A percentile compares a stretch with the other conserved stretches of the same genome.
Conservation (phyloP, 2,329 filamentous ascomycete genomes). For the Drechslera avenae region DNA sequence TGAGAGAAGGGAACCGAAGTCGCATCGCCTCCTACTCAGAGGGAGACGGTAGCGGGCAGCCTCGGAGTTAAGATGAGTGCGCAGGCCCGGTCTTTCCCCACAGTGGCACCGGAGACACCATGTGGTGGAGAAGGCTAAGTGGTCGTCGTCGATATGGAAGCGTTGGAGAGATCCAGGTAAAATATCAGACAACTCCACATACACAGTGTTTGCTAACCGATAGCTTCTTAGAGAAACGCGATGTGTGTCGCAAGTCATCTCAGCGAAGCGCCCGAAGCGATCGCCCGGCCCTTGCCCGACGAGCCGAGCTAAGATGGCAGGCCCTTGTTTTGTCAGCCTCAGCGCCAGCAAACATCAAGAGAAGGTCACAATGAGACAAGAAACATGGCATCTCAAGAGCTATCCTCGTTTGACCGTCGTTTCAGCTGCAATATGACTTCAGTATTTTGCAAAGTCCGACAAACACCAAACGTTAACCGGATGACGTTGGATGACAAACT, state of each 20-base stretch:
- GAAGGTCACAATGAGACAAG: constrained; percentile 10
- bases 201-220: constrained; percentile 9
- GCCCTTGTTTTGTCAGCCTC: background rate
- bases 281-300: constrained; percentile 14
- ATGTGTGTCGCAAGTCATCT: constrained; percentile 10
- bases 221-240: constrained; percentile 4
- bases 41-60: background rate
- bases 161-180: constrained; percentile 6
- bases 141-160: background rate
- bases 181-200: constrained; percentile 1
- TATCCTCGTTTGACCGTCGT: background rate
- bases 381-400: background rate
- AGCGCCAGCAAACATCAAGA: constrained; percentile 13
- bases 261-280: constrained; percentile 17
- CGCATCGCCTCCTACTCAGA: background rate
- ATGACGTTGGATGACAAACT: constrained; percentile 27
- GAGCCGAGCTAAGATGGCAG: constrained; percentile 15
- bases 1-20: background rate
- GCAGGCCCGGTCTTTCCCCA: background rate
- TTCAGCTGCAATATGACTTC: constrained; percentile 7
- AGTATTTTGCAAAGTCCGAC: constrained; percentile 5
- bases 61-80: background rate
- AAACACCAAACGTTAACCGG: constrained; percentile 5
- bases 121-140: constrained; percentile 3
- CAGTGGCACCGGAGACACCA: background rate